Conservation (phyloP, 1,284 basidiomycete genomes). For the Cutaneotrichosporon mucoides region DNA sequence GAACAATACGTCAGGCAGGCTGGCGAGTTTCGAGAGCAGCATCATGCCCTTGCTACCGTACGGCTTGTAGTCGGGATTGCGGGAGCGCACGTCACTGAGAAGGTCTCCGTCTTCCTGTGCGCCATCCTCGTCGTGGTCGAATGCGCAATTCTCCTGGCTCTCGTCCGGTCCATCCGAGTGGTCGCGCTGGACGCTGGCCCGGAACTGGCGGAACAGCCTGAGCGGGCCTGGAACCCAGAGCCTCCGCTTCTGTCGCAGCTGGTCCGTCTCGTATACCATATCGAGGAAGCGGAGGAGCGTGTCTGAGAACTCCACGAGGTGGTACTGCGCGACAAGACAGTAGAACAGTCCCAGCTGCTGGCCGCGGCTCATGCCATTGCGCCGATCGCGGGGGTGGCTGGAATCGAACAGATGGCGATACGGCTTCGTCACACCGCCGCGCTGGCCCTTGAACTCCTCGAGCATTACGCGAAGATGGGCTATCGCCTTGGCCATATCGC, state of each 20-base stretch:
- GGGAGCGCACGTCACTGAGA: conserved; percentile 36
- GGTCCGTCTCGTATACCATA: conserved; percentile 59
- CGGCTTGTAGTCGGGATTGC: conserved; percentile 49
- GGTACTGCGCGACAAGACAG: conserved; percentile 71
- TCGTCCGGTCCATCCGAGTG: conserved; percentile 5
- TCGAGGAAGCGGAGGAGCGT: conserved; percentile 55
- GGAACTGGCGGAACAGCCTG: conserved; percentile 26
- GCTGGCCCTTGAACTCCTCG: conserved; percentile 51
- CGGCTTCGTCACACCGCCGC: conserved; percentile 62
- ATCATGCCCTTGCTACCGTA: conserved; percentile 35
- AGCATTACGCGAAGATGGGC: conserved; percentile 35
- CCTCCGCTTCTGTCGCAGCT: conserved; percentile 52
- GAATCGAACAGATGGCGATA: conserved; percentile 63
- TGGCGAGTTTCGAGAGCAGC: conserved; percentile 32
- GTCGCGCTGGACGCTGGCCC: conserved; percentile 1
- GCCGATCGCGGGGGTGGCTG: conserved; percentile 16
- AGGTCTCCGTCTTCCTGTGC: conserved; percentile 9
- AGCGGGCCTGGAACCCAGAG: conserved; percentile 66
- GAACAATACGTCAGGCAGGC: conserved; percentile 32
- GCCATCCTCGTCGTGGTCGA: conserved; percentile 5
- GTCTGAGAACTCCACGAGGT: conserved; percentile 58
- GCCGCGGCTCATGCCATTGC: conserved; percentile 4
- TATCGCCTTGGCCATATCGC: neutral
- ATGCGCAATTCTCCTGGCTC: conserved; percentile 4
- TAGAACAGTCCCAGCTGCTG: conserved; percentile 53